phyloP scores from a whole-genome alignment of 441 rosid genomes.

The Euphorbia schlechtendalii region DNA sequence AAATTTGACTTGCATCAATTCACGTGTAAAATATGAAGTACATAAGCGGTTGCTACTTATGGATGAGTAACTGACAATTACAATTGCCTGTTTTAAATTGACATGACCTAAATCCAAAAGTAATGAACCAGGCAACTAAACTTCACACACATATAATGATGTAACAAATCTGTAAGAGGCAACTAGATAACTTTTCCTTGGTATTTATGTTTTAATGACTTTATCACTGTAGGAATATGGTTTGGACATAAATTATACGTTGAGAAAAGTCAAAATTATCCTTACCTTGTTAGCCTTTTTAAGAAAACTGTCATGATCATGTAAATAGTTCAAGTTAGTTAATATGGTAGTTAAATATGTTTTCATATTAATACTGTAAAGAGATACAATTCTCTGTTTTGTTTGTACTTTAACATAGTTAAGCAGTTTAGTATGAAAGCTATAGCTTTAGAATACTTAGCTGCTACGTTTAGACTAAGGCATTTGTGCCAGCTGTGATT shows the following conservation, averaged over 20 bases:
- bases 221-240: not conserved
- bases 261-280: not conserved
- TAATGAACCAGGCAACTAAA: not conserved
- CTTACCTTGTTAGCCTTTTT: not conserved
- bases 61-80: not conserved
- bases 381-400: no score
- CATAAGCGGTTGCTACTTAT: not conserved
- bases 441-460: no score
- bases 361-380: no score
- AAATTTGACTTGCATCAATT: not conserved
- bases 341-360: no score
- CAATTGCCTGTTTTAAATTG: not conserved
- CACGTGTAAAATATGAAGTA: not conserved
- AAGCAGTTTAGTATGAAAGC: no score
- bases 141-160: not conserved
- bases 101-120: not conserved
- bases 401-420: no score
- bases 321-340: no score
- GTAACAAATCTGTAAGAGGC: not conserved
- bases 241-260: not conserved
- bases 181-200: not conserved
- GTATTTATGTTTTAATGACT: not conserved
- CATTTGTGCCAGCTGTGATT: no score
- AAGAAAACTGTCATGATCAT: no score
- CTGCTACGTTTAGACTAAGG: no score